Base-by-base conservation (phyloP, 306 rosid genomes). In the Mimosa pudica region DNA sequence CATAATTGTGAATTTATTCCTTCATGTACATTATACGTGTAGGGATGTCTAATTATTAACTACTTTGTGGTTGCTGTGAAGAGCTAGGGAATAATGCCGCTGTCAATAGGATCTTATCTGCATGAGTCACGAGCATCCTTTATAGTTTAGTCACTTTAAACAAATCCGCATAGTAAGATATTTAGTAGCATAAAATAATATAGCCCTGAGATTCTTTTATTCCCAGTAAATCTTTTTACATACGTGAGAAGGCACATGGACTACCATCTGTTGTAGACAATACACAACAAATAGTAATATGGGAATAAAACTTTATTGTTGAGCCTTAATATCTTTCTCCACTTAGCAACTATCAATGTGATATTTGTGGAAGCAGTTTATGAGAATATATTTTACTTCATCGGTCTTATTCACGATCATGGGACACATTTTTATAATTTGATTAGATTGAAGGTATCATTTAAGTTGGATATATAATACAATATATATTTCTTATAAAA, bases 271-370 rank as follows among this genome's bases (percentile, higher is more conserved):
- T 38, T 81, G 83, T 58, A 74, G 74, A 77, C 76, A 17, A 55
- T 57, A 18, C 63, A 13, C 17, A 45, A 77, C 18, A n/a, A 81
- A 77, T 71, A 46, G 77, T 75, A 75, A 78, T 69, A 38, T 72
- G 74, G 64, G 89, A 87, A 86, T 89, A 88, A 77, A 76, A 77
- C 85, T 85, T 84, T 24, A 24, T 24, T 84, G 81, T 47, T 30
- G 41, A 78, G 73, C 68, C 72, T 79, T 85, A 68, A 85, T 79
- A 85, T 66, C 45, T 77, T 52, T n/a, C 58, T 82, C 44, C 24
- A 38, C 18, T n/a, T 74, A 71, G 74, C 79, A 69, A 87, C 77
- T 86, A 69, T 87, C 87, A 75, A 81, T 66, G 81, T 66, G 85
- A 61, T 48, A 8, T 52, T 85, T 82, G 71, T 58, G 24, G 75